Base-by-base conservation (phyloP, 352 stramenopile genomes). In the Phytopythium ostracodes region DNA sequence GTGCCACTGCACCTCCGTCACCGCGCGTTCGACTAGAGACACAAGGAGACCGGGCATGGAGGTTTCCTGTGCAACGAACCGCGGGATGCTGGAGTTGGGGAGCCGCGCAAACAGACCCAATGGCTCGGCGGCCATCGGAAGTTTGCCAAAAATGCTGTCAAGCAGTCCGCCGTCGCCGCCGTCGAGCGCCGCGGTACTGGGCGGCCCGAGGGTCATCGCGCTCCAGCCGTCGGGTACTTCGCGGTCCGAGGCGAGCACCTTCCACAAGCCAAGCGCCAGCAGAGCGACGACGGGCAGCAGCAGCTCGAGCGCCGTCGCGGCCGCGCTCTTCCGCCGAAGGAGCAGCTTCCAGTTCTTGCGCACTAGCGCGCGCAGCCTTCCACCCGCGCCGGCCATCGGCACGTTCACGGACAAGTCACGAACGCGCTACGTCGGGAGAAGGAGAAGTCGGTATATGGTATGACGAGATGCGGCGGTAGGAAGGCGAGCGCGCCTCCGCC, bases 1-100 rank as follows among this genome's bases (percentile, higher is more conserved):
- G 1, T 20, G 11, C 14, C 49, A 24, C 20, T 64, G 56, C 22
- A 74, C 53, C 35, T 77, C 73, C 36, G 67, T 64, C 1, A 74
- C 70, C 33, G 61, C 69, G 29, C 70, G 70, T 14, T 66, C 63
- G 31, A 82, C 70, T 57, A 89, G 55, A 33, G 78, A 66, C 44
- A 92, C 68, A 55, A 90, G 56, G 17, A 90, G 66, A 0, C 80
- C 79, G 6, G 80, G 75, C 38, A 92, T 70, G 7, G 75, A 87
- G 8, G 81, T 84, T 71, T 92, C 83, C 2, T 71, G 79, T 2
- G 81, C 69, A 18, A 69, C 72, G 54, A 79, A 84, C 42, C 22
- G 36, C 40, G 38, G 40, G 17, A 20, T 12, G 14, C 55, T 20
- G 11, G 51, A 11, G 36, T 17, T 38, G 24, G 27, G 33, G 7